Percentiles rank a stretch among this genome's conserved stretches.
Conservation (phyloP, 164 flowering plant species). For the Macadamia integrifolia region DNA sequence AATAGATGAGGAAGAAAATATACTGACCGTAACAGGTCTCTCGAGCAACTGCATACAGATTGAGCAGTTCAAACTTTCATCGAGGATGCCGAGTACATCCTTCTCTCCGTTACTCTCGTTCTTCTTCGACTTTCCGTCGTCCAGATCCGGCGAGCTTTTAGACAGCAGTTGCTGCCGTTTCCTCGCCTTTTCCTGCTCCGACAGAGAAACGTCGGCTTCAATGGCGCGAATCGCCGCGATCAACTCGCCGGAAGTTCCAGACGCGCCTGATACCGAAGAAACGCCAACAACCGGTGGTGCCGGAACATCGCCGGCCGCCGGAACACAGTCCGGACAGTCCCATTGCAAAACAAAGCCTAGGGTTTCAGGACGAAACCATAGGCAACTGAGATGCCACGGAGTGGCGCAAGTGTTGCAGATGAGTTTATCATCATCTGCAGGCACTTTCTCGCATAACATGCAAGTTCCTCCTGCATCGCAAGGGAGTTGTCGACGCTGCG, state of each 20-base stretch:
- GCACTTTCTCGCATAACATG: slow-evolving; percentile 57
- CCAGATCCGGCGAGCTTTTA: slow-evolving; percentile 19
- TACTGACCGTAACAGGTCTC: slow-evolving; percentile 76
- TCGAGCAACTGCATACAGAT: slow-evolving; percentile 73
- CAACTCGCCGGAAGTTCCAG: slow-evolving; percentile 27
- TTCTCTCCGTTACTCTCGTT: slow-evolving; percentile 6
- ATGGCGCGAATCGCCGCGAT: slow-evolving; percentile 61
- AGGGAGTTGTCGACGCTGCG: slow-evolving; percentile 44
- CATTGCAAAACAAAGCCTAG: slow-evolving; percentile 38
- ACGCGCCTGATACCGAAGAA: not conserved
- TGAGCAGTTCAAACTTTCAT: slow-evolving; percentile 51
- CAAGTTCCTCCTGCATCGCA: slow-evolving; percentile 77
- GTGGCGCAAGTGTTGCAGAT: slow-evolving; percentile 65
- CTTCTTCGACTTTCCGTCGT: slow-evolving; percentile 4
- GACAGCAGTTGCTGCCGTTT: slow-evolving; percentile 62
- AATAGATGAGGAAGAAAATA: too few species aligned
- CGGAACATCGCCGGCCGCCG: slow-evolving; percentile 5
- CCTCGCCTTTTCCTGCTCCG: slow-evolving; percentile 71
- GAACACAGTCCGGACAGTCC: slow-evolving; percentile 83
- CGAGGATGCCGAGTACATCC: slow-evolving; percentile 37
- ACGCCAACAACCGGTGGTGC: not conserved
- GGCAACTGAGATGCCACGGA: slow-evolving; percentile 81
- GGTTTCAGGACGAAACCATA: slow-evolving; percentile 34
- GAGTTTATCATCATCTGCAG: slow-evolving; percentile 41
- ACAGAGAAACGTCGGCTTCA: slow-evolving; percentile 49